These are phyloP conservation scores for Fusarium newnesense DNA, from an alignment of 2,329 filamentous ascomycete species.

Conservation along the genomic window DNA sequence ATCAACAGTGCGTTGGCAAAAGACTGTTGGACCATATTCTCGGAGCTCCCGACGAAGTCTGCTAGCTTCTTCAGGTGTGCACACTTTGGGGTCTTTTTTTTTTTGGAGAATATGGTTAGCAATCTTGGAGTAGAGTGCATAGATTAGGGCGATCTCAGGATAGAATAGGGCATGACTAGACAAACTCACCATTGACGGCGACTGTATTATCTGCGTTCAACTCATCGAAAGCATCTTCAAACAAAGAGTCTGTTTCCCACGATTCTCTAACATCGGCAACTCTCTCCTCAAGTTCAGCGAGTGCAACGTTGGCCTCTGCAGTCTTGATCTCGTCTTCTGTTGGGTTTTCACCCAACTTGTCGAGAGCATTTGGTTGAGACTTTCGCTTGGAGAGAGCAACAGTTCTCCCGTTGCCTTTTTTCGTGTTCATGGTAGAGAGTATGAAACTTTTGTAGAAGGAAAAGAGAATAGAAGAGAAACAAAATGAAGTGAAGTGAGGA, in stretches of 20 bases:
- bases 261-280: constrained; percentile 63
- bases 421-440: constrained; percentile 44
- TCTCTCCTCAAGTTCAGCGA: constrained; percentile 61
- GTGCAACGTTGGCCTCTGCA: constrained; percentile 50
- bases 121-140: neutral
- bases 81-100: constrained; percentile 59
- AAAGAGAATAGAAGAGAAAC: neutral
- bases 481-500: neutral
- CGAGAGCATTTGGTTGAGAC: constrained; percentile 50
- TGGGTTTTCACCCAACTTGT: constrained; percentile 48
- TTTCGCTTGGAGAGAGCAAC: constrained; percentile 49
- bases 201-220: constrained; percentile 63
- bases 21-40: constrained; percentile 79
- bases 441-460: neutral
- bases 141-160: neutral
- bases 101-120: constrained; percentile 11
- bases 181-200: constrained; percentile 56
- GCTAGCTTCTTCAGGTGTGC: constrained; percentile 75
- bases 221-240: constrained; percentile 70
- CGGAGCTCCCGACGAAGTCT: constrained; percentile 77
- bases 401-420: constrained; percentile 45
- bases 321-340: constrained; percentile 51
- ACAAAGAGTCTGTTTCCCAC: constrained; percentile 73
- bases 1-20: constrained; percentile 78
- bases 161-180: constrained; percentile 19